A percentile compares a stretch with the other conserved stretches of the same genome.
phyloP scores from a whole-genome alignment of 75 land plant genomes.

The Gnetum montanum region DNA sequence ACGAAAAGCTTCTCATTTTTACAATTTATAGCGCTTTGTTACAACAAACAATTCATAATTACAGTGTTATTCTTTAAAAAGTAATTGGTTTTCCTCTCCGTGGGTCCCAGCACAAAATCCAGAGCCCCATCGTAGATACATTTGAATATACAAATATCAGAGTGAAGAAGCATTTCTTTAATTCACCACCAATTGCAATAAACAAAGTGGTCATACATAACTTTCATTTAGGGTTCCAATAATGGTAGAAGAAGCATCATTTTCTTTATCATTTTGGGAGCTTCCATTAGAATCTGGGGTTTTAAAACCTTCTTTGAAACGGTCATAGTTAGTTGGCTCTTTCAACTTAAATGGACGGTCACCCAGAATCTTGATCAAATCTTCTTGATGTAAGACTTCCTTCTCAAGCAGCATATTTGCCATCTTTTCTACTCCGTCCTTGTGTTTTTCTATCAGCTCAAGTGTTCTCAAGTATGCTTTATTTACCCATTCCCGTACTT shows the following conservation, averaged over 20 bases:
- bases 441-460: slow-evolving; percentile 63
- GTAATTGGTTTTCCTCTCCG: too few relatives aligned
- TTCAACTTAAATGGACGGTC: slow-evolving; percentile 69
- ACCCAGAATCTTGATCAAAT: slow-evolving; percentile 60
- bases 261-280: slow-evolving; percentile 15
- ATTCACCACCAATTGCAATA: too few relatives aligned
- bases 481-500: slow-evolving; percentile 80
- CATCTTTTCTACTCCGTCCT: slow-evolving; percentile 70
- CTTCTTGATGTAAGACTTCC: slow-evolving; percentile 90
- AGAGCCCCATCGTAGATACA: too few relatives aligned
- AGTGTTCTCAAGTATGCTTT: slow-evolving; percentile 66
- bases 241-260: slow-evolving; percentile 1
- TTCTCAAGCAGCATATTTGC: slow-evolving; percentile 79
- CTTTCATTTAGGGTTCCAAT: too few relatives aligned
- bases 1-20: too few relatives aligned
- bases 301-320: slow-evolving; percentile 64
- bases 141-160: too few relatives aligned
- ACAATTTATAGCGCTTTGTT: too few relatives aligned
- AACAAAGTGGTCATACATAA: too few relatives aligned
- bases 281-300: slow-evolving; percentile 16
- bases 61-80: too few relatives aligned
- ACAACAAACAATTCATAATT: too few relatives aligned
- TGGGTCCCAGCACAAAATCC: too few relatives aligned
- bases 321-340: slow-evolving; percentile 78
- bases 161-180: too few relatives aligned